These are phyloP conservation scores for Ogataea trehaloabstinens DNA, from an alignment of 805 yeast genomes.

Conservation along the genomic window DNA sequence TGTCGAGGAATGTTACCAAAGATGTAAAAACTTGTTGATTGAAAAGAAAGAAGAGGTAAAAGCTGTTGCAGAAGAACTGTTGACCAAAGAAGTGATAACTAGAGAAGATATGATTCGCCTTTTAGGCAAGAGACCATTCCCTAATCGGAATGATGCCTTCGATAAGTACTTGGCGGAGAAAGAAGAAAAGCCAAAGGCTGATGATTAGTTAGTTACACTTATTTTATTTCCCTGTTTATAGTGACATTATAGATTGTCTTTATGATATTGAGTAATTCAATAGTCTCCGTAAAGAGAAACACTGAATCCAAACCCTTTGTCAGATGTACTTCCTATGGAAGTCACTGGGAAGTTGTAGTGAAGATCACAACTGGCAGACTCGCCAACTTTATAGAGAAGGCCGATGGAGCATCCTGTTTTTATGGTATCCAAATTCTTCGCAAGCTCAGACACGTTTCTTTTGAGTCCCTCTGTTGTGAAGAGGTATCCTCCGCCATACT, in stretches of 20 bases:
- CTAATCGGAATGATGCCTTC: slow-evolving; percentile 81
- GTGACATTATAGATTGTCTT: slow-evolving; percentile 3
- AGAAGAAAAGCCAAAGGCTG: slow-evolving; percentile 7
- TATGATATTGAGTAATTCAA: slow-evolving; percentile 1
- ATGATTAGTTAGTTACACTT: not conserved
- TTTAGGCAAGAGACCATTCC: slow-evolving; percentile 76
- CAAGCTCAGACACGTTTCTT: slow-evolving; percentile 14
- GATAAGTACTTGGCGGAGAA: slow-evolving; percentile 70
- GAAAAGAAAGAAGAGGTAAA: slow-evolving; percentile 62
- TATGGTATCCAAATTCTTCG: slow-evolving; percentile 7
- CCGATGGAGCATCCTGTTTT: slow-evolving; percentile 47
- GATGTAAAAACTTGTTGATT: slow-evolving; percentile 53
- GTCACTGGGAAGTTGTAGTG: slow-evolving; percentile 62
- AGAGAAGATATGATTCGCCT: slow-evolving; percentile 77
- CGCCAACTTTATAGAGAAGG: slow-evolving; percentile 57
- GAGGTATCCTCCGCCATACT: slow-evolving; percentile 65
- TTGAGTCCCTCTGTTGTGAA: slow-evolving; percentile 24
- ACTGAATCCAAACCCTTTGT: slow-evolving; percentile 51
- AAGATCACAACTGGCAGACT: slow-evolving; percentile 61
- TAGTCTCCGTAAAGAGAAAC: slow-evolving; percentile 27
- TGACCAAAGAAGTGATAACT: slow-evolving; percentile 72
- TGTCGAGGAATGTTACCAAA: slow-evolving; percentile 60
- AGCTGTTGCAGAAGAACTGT: slow-evolving; percentile 70
- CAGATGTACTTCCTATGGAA: slow-evolving; percentile 45
- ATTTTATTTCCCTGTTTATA: slow-evolving; percentile 6